Base-by-base conservation (phyloP, 148 eudicot species). In the Persicaria maculosa region DNA sequence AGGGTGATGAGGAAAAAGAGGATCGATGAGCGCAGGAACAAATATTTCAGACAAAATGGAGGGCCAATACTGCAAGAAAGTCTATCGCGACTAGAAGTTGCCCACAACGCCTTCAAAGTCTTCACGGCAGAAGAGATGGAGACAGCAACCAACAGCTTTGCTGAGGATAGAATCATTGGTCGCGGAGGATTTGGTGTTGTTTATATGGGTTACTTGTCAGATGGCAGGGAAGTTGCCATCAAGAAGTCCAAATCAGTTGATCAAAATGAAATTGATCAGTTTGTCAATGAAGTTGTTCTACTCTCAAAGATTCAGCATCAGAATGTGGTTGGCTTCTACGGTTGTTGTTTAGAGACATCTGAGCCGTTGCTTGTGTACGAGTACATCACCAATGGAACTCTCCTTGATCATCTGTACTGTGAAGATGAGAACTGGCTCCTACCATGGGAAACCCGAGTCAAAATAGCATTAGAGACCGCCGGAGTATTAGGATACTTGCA, bases 401-500 rank as follows among this genome's bases (percentile, higher is more conserved):
- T 83, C 4, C 77, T 54, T 40, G 71, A 83, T 71, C 83, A 80
- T 55, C 47, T 83, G 31, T 79, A 78, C 50, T 47, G 70, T 40
- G 74, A 78, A 25, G 68, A n/a, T n/a, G 3, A 2, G 15, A 40
- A 7, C 2, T 74, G 57, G 6, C 11, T 62, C 1, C 15, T 81
- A 16, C 36, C 79, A 0, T 69, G 79, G 80, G 74, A 61, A 44
- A 68, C 61, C 31, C 61, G 50, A 12, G 47, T 57, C 10, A 81
- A 64, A 4, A 83, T 83, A 46, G 83, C 82, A 16, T 43, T 72
- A 70, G 79, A 86, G 45, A 76, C 75, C 47, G 83, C 85, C 16
- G 79, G 69, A 7, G 86, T 76, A 3, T 72, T 86, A 6, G 76
- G 86, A 15, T 77, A 86, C 74, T 58, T 86, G 68, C 89, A 85